phyloP scores from a whole-genome alignment of 345 rosid genomes.

The Raphanus sativus region DNA sequence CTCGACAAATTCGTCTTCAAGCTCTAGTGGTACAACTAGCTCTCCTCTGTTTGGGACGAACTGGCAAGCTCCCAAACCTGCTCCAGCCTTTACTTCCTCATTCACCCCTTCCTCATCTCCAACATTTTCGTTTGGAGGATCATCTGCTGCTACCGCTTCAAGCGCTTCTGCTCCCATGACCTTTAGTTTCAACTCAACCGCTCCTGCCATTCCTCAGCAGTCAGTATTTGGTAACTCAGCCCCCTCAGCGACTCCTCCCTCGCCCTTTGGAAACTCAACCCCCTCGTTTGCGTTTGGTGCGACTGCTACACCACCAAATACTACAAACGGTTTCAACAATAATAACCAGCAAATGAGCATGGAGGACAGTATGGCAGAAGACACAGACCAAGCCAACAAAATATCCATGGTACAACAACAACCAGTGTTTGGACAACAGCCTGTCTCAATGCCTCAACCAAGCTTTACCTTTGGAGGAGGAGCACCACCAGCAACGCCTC shows the following conservation, averaged over 20 bases:
- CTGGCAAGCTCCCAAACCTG: slow-evolving; percentile 53
- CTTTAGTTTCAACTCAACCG: slow-evolving; percentile 51
- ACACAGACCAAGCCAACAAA: slow-evolving; percentile 60
- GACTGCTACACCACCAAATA: slow-evolving; percentile 20
- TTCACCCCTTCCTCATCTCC: slow-evolving; percentile 41
- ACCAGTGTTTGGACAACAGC: slow-evolving; percentile 53
- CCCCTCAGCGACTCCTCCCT: slow-evolving; percentile 45
- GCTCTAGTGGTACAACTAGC: slow-evolving; percentile 46
- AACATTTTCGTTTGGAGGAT: slow-evolving; percentile 45
- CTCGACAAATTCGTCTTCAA: slow-evolving; percentile 43
- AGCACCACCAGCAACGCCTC: slow-evolving; percentile 28
- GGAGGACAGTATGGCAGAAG: slow-evolving; percentile 99
- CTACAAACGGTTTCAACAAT: slow-evolving; percentile 45
- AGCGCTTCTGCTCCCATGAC: slow-evolving; percentile 36
- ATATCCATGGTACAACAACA: slow-evolving; percentile 14
- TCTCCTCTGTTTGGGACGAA: slow-evolving; percentile 51
- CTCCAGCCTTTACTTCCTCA: slow-evolving; percentile 46
- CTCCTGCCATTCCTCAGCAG: slow-evolving; percentile 46
- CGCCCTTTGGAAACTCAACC: slow-evolving; percentile 52
- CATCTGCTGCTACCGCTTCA: slow-evolving; percentile 40
- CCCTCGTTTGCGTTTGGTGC: slow-evolving; percentile 53
- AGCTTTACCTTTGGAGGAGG: slow-evolving; percentile 44
- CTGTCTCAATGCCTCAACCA: slow-evolving; percentile 42
- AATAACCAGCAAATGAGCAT: slow-evolving; percentile 72
- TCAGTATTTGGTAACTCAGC: slow-evolving; percentile 50